A percentile compares a stretch with the other conserved stretches of the same genome.
Evolutionary conservation across 305 asterid genomes (phyloP).

Genomic region (Fraxinus latifolia): DNA sequence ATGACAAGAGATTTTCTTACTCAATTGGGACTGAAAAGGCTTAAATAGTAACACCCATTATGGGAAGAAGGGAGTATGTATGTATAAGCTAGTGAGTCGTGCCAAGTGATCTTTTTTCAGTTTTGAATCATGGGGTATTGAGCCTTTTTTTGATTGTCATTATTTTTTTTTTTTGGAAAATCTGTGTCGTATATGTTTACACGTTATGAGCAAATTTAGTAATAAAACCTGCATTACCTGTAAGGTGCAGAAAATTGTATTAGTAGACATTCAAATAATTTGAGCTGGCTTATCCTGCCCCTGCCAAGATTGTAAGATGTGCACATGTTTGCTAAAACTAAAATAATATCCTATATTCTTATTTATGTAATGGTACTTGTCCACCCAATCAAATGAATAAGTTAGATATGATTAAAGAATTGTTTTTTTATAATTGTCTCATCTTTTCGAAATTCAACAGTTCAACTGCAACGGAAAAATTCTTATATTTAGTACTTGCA

Average conservation of each 20-base stretch:
- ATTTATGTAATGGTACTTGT: neutral
- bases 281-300: neutral
- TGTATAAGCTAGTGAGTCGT: neutral
- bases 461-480: neutral
- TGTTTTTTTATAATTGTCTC: neutral
- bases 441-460: neutral
- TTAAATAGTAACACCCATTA: neutral
- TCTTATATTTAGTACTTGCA: neutral
- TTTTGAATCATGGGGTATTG: neutral
- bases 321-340: neutral
- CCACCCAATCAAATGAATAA: neutral
- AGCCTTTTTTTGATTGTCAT: neutral
- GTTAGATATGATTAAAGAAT: neutral
- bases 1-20: neutral
- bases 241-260: neutral
- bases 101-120: neutral
- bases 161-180: too few species aligned
- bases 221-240: neutral
- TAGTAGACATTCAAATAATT: neutral
- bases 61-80: neutral
- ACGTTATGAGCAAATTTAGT: neutral
- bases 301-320: neutral
- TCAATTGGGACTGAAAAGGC: neutral
- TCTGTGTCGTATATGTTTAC: neutral
- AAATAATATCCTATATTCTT: neutral